Evolutionary conservation across 73 alveolate species (phyloP), one percentile per base, ranked within the genome.

Genomic region (Tetrahymena borealis): DNA sequence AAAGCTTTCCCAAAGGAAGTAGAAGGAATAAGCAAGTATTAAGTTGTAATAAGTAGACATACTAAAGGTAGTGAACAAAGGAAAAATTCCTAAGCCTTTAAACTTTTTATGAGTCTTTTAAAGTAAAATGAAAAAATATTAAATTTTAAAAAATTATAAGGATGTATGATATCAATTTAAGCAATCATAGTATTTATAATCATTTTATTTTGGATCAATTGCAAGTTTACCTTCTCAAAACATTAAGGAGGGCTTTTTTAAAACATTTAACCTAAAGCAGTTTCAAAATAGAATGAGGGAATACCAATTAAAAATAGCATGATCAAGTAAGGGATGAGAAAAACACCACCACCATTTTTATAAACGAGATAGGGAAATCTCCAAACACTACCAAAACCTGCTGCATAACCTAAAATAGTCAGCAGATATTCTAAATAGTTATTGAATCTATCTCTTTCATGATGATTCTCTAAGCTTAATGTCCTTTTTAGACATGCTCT

Each of bases 321-420:
- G 32, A 92, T 43, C 39, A 91, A 85, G 40, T 92, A 95, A 15
- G 98, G 98, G 10, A 95, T 94, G 32, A 95, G 79, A 90, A 95
- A 95, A 4, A 94, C 94, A 12, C 98, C 98, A 7, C 98, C 98
- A 32, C 96, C 94, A 78, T 78, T 91, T 35, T 94, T 91, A 78
- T 77, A 91, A n/a, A 91, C 95, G 91, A 95, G 39, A 91, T 95
- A 95, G 38, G 98, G 98, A 41, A 95, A 95, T 90, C 98, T 94
- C 98, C 98, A 95, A 28, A 95, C 96, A 39, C 93, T 91, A 39
- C 98, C 98, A 35, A 94, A 95, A 5, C 98, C 98, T 18, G 96
- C 98, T 43, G 96, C 95, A 90, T 39, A 95, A 1, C 98, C 98
- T 38, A 95, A 39, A 90, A 93, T 91, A 8, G 98, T 85, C 35